A percentile compares a stretch with the other conserved stretches of the same genome.
Evolutionary conservation across 208 protist genomes (phyloP).

Genomic region (Tritrichomonas foetus): DNA sequence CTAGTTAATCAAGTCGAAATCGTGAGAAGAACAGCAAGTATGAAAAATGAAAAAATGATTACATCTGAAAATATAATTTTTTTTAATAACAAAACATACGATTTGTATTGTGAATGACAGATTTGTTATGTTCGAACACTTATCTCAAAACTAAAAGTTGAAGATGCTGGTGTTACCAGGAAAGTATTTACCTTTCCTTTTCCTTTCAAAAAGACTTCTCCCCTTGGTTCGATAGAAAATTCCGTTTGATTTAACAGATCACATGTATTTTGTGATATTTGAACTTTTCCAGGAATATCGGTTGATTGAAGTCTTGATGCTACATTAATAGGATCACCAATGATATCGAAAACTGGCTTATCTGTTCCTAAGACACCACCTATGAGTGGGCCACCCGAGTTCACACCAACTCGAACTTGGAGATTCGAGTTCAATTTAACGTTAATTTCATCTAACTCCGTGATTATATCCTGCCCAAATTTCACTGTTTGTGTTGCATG

Average conservation of each 20-base stretch:
- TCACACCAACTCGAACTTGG: not conserved
- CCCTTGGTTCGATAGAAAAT: not conserved
- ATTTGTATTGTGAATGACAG: too few species aligned
- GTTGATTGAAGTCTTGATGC: too few species aligned
- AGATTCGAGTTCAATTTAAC: not conserved
- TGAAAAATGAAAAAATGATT: too few species aligned
- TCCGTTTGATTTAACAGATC: not conserved
- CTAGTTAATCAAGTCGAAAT: too few species aligned
- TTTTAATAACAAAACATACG: too few species aligned
- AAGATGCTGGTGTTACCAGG: not conserved
- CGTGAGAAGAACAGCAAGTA: too few species aligned
- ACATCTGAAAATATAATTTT: too few species aligned
- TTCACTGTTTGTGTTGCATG: not conserved
- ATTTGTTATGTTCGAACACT: too few species aligned
- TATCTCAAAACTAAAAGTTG: too few species aligned
- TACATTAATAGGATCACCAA: too few species aligned
- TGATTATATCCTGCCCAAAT: not conserved
- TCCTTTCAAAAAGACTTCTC: not conserved
- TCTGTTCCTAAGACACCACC: not conserved
- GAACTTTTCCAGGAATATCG: conserved; percentile 19
- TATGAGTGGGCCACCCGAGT: not conserved
- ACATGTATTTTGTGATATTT: not conserved
- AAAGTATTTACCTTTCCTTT: not conserved
- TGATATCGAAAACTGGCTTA: not conserved
- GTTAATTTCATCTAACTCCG: not conserved